Evolutionary conservation across 2,329 filamentous ascomycete species (phyloP).

Genomic region (Aschersonia sp.): DNA sequence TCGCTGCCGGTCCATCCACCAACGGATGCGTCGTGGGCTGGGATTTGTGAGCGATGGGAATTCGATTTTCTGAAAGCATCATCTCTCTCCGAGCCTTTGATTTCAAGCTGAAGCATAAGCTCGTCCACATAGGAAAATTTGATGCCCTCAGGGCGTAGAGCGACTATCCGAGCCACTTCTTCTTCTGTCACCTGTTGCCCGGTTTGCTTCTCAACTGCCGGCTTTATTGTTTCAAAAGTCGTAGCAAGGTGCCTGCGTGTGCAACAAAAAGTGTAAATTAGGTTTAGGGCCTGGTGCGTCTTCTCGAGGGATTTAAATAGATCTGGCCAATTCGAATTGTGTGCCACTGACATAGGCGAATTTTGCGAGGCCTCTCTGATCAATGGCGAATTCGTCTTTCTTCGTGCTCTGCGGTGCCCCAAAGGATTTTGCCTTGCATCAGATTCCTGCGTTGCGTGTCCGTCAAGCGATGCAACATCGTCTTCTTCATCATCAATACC

Average conservation of each 20-base stretch:
- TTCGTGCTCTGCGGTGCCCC: background rate
- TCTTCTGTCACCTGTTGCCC: constrained; percentile 54
- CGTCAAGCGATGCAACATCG: background rate
- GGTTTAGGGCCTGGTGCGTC: constrained; percentile 71
- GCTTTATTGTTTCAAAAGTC: constrained; percentile 77
- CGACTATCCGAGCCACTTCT: constrained; percentile 72
- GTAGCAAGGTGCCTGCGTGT: constrained; percentile 86
- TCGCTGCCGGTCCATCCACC: constrained; percentile 39
- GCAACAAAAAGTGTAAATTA: constrained; percentile 90
- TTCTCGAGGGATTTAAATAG: constrained; percentile 59
- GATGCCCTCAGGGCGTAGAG: constrained; percentile 62
- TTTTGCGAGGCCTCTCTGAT: background rate
- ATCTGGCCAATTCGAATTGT: constrained; percentile 50
- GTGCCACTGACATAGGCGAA: background rate
- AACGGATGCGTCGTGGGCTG: constrained; percentile 39
- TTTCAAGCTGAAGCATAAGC: constrained; percentile 64
- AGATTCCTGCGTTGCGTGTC: background rate
- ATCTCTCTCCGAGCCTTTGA: constrained; percentile 52
- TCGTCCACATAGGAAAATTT: constrained; percentile 81
- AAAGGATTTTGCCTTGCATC: background rate
- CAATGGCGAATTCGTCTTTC: background rate
- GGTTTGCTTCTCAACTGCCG: constrained; percentile 71
- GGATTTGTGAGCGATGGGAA: constrained; percentile 34
- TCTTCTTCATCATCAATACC: background rate
- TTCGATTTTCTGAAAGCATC: constrained; percentile 39